Percentiles rank a stretch among this genome's conserved stretches.
These are phyloP conservation scores for Dendrobium catenatum DNA, from an alignment of 106 monocot species.

Conservation along the genomic window DNA sequence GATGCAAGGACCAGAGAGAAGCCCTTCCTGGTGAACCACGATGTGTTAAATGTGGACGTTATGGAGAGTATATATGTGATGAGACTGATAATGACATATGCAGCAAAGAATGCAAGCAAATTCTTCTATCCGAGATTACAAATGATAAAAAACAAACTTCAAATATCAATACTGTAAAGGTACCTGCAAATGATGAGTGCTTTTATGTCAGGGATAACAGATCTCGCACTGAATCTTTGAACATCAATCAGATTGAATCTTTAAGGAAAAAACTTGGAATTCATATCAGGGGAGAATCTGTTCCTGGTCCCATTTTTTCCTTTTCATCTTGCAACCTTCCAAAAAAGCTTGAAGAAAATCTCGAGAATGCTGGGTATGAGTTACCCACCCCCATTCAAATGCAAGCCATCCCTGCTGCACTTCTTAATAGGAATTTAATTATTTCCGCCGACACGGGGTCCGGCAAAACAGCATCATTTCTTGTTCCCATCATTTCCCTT, in stretches of 20 bases:
- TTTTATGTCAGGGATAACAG: conserved; percentile 55
- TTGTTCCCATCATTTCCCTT: conserved; percentile 54
- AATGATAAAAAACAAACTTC: conserved; percentile 13
- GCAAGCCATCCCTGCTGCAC: conserved; percentile 72
- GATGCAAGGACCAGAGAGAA: conserved; percentile 55
- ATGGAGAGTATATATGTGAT: conserved; percentile 72
- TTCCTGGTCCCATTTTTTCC: conserved; percentile 47
- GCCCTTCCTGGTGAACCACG: conserved; percentile 57
- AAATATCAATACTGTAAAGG: conserved; percentile 12
- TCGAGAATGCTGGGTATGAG: conserved; percentile 56
- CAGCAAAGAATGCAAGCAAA: conserved; percentile 53
- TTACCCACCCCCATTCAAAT: conserved; percentile 82
- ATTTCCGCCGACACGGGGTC: conserved; percentile 82
- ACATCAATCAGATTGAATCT: conserved; percentile 21
- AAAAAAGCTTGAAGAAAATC: conserved; percentile 58
- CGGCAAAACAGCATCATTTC: conserved; percentile 80
- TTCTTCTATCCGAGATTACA: conserved; percentile 39
- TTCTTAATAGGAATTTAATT: conserved; percentile 47
- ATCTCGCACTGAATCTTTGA: conserved; percentile 10
- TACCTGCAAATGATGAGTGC: conserved; percentile 57
- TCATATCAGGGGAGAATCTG: conserved; percentile 36
- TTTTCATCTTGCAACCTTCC: conserved; percentile 65
- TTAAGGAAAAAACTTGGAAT: conserved; percentile 58
- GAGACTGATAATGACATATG: conserved; percentile 60
- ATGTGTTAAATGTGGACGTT: conserved; percentile 52